Evolutionary conservation across 495 filamentous ascomycete species (phyloP).

Genomic region (Podospora australis): DNA sequence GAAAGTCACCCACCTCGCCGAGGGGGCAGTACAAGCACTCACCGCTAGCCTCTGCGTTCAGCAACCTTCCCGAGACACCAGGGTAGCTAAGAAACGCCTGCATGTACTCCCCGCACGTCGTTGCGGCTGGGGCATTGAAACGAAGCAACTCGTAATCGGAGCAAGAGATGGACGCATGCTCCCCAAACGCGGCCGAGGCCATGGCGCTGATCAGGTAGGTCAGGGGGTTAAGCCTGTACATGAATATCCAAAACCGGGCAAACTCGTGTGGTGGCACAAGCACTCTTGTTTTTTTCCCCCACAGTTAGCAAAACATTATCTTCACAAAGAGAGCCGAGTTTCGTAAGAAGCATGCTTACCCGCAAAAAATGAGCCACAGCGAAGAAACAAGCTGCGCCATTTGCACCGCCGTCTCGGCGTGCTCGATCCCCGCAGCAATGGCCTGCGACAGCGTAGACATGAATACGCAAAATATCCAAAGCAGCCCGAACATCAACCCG

Average conservation of each 20-base stretch:
- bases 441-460: constrained; percentile 49
- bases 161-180: not conserved
- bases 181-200: not conserved
- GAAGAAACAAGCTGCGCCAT: constrained; percentile 46
- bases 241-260: constrained; percentile 34
- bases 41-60: not conserved
- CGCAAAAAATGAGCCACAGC: constrained; percentile 8
- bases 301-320: not conserved
- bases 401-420: constrained; percentile 50
- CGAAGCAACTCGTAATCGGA: not conserved
- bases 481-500: constrained; percentile 9
- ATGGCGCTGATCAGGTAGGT: constrained; percentile 42
- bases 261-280: constrained; percentile 37
- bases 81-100: not conserved
- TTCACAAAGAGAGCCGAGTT: not conserved
- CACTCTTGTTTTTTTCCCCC: not conserved
- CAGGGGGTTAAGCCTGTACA: constrained; percentile 48
- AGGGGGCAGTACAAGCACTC: not conserved
- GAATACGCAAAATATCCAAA: constrained; percentile 28
- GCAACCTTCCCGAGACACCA: not conserved
- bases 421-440: constrained; percentile 43
- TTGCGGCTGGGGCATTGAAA: not conserved
- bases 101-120: not conserved
- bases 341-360: constrained; percentile 36
- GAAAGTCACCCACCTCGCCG: not conserved